Percentiles rank a stretch among this genome's conserved stretches.
Evolutionary conservation across 2,329 filamentous ascomycete genomes (phyloP).

Genomic region (Periconia macrospinosa): DNA sequence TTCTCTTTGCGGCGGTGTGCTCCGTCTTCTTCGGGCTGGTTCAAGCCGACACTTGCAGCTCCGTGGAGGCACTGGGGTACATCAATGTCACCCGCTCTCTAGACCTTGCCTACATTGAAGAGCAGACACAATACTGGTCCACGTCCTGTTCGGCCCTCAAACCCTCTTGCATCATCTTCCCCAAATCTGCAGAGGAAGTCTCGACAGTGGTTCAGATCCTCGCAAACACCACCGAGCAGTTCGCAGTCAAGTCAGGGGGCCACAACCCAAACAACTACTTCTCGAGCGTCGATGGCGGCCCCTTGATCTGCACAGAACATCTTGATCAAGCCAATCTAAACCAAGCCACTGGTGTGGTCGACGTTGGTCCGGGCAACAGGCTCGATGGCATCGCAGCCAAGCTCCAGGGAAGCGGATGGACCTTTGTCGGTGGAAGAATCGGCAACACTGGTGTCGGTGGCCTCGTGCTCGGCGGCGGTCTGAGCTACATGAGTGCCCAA

Average conservation of each 20-base stretch:
- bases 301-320: constrained; percentile 50
- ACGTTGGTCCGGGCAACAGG: constrained; percentile 37
- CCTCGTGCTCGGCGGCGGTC: constrained; percentile 49
- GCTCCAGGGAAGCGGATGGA: constrained; percentile 41
- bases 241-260: constrained; percentile 59
- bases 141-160: constrained; percentile 31
- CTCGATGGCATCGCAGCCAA: constrained; percentile 40
- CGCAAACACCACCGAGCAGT: constrained; percentile 43
- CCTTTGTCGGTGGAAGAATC: constrained; percentile 50
- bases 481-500: constrained; percentile 28
- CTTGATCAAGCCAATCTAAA: constrained; percentile 32
- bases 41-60: constrained; percentile 22
- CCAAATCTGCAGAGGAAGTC: constrained; percentile 53
- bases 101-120: constrained; percentile 25
- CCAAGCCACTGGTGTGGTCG: constrained; percentile 24
- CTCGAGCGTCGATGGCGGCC: constrained; percentile 48
- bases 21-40: constrained; percentile 6
- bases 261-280: constrained; percentile 53
- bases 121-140: constrained; percentile 36
- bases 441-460: constrained; percentile 53
- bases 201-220: constrained; percentile 56
- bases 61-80: constrained; percentile 22
- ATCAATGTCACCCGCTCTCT: constrained; percentile 23
- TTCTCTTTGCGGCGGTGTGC: background rate
- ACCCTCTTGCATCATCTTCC: constrained; percentile 33